Base-by-base conservation (phyloP, 805 yeast genomes). In the Starmerella kuoi region DNA sequence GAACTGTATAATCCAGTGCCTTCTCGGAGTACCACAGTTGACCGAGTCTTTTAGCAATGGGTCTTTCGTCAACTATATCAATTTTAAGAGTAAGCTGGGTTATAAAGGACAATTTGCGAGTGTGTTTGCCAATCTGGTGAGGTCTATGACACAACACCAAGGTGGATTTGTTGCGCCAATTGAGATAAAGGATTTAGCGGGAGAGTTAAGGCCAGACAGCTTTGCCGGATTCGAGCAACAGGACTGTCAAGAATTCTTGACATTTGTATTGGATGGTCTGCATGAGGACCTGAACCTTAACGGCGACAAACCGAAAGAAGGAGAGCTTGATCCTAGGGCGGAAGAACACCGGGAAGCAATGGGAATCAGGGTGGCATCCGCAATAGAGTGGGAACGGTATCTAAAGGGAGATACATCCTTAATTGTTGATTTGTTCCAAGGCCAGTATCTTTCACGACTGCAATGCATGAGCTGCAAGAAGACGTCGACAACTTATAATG, bases 311-410 rank as follows among this genome's bases (percentile, higher is more conserved):
- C 72, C 69, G 34, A 67, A 75, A 30, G 55, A 66, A 28, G 68
- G 72, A 14, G 85, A 77, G 50, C 69, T 81, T 46, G 73, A 77
- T 12, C 76, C 73, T 38, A 77, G 72, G 40, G 91, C 86, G 48
- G 95, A 86, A 56, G 65, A 66, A 28, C 63, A 69, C 14, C 66
- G 95, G 34, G 97, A 87, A 56, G 61, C 61, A 22, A 61, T 84
- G 54, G 80, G 93, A 0, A 68, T 85, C 2, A 68, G 95, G 44
- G 66, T 81, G 21, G 95, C 94, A 0, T 77, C 94, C 0, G 73
- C 91, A 0, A 74, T 85, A 38, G 95, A 87, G 57, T 87, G 97
- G 97, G 94, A 83, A 55, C 65, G 93, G 44, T 85, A 85, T 57
- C 63, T 84, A 42, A 77, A 76, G 44, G 71, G 82, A 18, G 85